Percentiles rank a stretch among this genome's conserved stretches.
Evolutionary conservation across 768 basidiomycete genomes (phyloP).

Genomic region (Tricholoma matsutake): DNA sequence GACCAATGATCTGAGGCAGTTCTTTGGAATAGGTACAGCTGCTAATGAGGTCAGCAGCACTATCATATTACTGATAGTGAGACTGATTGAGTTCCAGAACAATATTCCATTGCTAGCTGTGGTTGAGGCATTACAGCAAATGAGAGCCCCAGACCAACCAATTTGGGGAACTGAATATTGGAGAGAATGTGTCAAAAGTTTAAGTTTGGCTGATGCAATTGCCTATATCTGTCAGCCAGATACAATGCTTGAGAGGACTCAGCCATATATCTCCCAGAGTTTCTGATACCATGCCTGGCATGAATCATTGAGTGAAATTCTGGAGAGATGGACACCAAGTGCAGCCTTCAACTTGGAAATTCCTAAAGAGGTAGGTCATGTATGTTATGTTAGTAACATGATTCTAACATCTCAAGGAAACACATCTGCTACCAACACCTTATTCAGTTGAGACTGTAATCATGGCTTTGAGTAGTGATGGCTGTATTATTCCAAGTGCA

Average conservation of each 20-base stretch:
- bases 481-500: conserved; percentile 2
- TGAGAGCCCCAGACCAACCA: not conserved
- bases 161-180: not conserved
- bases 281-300: not conserved
- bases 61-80: not conserved
- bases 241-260: not conserved
- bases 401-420: not conserved
- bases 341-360: not conserved
- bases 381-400: not conserved
- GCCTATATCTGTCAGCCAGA: not conserved
- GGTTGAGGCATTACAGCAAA: not conserved
- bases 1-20: not conserved
- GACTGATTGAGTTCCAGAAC: not conserved
- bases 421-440: not conserved
- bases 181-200: not conserved
- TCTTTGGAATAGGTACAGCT: not conserved
- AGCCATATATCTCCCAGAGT: not conserved
- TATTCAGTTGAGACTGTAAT: not conserved
- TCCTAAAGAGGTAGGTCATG: not conserved
- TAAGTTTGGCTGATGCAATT: not conserved
- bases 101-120: not conserved
- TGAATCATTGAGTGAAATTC: not conserved
- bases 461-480: not conserved
- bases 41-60: not conserved
- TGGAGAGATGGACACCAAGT: not conserved